Percentiles rank a stretch among this genome's conserved stretches.
phyloP scores from a whole-genome alignment of 306 rosid genomes.

The Calophaca sinica region DNA sequence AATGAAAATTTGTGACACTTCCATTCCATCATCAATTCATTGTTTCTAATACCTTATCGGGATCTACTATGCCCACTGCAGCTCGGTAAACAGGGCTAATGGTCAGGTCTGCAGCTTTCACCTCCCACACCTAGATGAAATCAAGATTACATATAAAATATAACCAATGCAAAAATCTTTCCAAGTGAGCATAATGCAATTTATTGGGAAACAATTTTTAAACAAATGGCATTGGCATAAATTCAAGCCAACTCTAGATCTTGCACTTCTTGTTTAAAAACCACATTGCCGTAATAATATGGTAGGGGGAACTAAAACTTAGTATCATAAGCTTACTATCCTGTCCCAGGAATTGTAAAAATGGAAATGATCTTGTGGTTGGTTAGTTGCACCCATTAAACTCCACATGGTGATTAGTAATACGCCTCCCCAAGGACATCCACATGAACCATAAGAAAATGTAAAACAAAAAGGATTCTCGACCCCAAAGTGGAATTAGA shows the following conservation, averaged over 20 bases:
- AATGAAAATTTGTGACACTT: constrained; percentile 11
- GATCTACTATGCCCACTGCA: constrained; percentile 81
- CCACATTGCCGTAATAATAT: constrained; percentile 7
- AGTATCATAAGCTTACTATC: neutral
- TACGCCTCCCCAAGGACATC: constrained; percentile 5
- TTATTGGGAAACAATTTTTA: neutral
- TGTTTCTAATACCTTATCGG: constrained; percentile 71
- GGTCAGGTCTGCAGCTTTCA: constrained; percentile 95
- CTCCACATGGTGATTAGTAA: constrained; percentile 5
- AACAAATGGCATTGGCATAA: neutral
- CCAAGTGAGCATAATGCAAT: neutral
- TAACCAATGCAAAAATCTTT: neutral
- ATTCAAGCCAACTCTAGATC: constrained; percentile 6
- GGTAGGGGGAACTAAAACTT: neutral
- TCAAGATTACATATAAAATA: neutral
- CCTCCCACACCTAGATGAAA: constrained; percentile 89
- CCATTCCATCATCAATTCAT: constrained; percentile 28
- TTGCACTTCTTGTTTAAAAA: constrained; percentile 17
- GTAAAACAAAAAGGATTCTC: neutral
- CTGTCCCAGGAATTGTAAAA: neutral
- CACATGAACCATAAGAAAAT: neutral
- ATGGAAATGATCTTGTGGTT: constrained; percentile 1
- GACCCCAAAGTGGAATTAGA: constrained; percentile 25
- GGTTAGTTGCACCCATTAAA: constrained; percentile 4
- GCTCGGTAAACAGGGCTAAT: constrained; percentile 95